Conservation (phyloP, 441 rosid species). For the Brassica balearica region DNA sequence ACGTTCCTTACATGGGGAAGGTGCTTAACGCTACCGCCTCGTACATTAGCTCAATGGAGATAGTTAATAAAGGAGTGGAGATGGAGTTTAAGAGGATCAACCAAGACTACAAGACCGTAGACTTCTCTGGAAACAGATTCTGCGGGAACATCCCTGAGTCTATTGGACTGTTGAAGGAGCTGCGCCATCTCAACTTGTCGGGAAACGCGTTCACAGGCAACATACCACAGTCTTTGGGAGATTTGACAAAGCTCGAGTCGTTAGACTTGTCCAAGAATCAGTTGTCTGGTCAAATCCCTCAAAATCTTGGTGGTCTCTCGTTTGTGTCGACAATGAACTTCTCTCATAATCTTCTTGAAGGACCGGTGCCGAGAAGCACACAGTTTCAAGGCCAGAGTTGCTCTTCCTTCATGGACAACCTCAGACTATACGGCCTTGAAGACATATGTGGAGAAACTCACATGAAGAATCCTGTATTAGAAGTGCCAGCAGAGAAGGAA, state of each 20-base stretch:
- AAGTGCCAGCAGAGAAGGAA: not conserved
- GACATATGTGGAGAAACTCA: not conserved
- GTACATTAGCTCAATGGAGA: no score
- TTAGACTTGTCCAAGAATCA: not conserved
- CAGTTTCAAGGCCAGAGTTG: not conserved
- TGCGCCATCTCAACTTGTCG: conserved; percentile 2
- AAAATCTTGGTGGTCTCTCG: not conserved
- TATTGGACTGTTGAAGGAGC: not conserved
- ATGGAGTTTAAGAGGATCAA: not conserved
- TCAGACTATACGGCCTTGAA: not conserved
- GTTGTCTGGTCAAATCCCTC: not conserved
- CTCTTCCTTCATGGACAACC: not conserved
- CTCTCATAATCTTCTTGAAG: not conserved
- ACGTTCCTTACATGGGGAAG: no score
- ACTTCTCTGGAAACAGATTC: not conserved
- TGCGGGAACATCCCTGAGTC: not conserved
- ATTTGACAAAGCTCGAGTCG: not conserved
- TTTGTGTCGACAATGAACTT: not conserved
- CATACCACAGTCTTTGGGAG: not conserved
- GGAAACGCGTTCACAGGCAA: not conserved
- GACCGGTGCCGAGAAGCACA: not conserved
- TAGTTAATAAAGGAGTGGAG: not conserved
- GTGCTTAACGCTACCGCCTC: no score
- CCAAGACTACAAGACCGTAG: not conserved
- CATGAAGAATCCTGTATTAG: not conserved